Base-by-base conservation (phyloP, 1,284 basidiomycete species). In the Cryptococcus sp. region DNA sequence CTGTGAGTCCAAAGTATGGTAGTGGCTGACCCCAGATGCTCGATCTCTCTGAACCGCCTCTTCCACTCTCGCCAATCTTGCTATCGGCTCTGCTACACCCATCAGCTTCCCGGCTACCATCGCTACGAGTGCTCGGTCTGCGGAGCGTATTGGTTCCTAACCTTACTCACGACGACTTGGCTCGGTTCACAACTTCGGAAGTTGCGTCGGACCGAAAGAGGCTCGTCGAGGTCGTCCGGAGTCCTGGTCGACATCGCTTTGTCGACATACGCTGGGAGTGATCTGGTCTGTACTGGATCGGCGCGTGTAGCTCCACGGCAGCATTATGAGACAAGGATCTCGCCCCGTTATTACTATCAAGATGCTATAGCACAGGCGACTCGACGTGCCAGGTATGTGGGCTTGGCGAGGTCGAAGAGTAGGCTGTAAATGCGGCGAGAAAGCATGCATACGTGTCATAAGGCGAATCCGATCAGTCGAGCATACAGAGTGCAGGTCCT, bases 31-130 rank as follows among this genome's bases (percentile, higher is more conserved):
- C 3, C 5, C 16, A 66, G 66, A 57, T 54, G 12, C 54, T 69
- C 3, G 66, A 66, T 43, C 33, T 69, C 6, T 66, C 65, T 2
- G 48, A 52, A 39, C 52, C 54, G 3, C 57, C 57, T 4, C 47
- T 43, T 12, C 43, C 51, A 3, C 41, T 61, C 2, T 33, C 48
- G 2, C 10, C 37, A 1, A 28, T 28, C 3, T 34, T 39, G 0
- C 35, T 65, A 7, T 12, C 47, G 9, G 34, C 43, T 6, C 47
- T 62, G 12, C 48, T 64, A 9, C 47, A 54, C 24, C 58, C 62
- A 2, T 38, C 48, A 1, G 28, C 43, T 12, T 36, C 37, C 0
- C 53, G 56, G 6, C 44, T 65, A 6, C 59, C 63, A 3, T 65
- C 63, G 1, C 48, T 65, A 2, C 42, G 53, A 1, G 18, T 24